These are phyloP conservation scores for Volvox reticuliferus DNA, from an alignment of 139 green algal genomes.

Conservation along the genomic window DNA sequence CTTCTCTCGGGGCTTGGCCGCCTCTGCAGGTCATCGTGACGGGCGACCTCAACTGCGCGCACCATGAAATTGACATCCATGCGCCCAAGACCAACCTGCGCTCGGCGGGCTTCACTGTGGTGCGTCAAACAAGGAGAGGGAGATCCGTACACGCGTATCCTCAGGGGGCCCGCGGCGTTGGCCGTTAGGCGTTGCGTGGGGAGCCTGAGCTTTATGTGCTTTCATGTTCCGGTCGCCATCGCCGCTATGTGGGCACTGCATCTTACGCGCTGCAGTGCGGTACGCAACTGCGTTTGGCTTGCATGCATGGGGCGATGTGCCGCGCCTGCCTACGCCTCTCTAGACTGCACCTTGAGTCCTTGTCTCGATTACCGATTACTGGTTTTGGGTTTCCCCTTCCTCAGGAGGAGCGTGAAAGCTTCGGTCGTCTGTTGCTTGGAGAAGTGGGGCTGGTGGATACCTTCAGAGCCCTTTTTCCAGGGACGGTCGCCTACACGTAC, in stretches of 20 bases:
- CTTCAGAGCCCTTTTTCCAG: constrained; percentile 74
- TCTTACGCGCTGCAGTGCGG: too few relatives aligned
- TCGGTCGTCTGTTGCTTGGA: constrained; percentile 62
- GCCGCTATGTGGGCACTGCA: too few relatives aligned
- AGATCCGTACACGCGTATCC: background rate
- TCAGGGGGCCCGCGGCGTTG: too few relatives aligned
- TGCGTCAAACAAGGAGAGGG: background rate
- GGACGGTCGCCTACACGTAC: constrained; percentile 80
- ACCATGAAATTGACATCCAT: constrained; percentile 86
- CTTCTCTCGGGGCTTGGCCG: too few relatives aligned
- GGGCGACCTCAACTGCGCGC: constrained; percentile 72
- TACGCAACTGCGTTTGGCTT: too few relatives aligned
- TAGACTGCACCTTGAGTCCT: too few relatives aligned
- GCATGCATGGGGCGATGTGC: too few relatives aligned
- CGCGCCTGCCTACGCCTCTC: too few relatives aligned
- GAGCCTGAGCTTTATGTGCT: too few relatives aligned
- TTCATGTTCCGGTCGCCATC: too few relatives aligned
- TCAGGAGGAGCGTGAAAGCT: constrained; percentile 81
- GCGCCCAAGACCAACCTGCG: constrained; percentile 79
- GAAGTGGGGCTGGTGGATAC: constrained; percentile 68
- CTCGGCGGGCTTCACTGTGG: constrained; percentile 80
- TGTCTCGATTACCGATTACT: too few relatives aligned
- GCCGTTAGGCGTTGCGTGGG: too few relatives aligned
- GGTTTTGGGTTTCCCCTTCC: background rate
- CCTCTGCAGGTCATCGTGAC: constrained; percentile 59